Base-by-base conservation (phyloP, 202 grass and related monocot genomes). In the Cymbopogon flexuosus region DNA sequence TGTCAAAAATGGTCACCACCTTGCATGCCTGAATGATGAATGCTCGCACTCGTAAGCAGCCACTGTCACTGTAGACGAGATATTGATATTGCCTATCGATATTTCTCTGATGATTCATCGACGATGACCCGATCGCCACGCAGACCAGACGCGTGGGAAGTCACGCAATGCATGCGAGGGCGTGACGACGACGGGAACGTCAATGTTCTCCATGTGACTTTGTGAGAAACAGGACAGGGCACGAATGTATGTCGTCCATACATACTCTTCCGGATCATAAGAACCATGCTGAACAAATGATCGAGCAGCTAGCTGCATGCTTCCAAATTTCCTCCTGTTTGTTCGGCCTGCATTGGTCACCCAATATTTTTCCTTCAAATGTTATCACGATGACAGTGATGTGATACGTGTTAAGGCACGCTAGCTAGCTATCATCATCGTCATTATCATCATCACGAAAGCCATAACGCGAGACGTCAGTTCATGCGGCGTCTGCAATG, bases 1-100 rank as follows among this genome's bases (percentile, higher is more conserved):
- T 79, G 85, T 37, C 47, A 67, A 79, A 61, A 73, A 78, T 18
- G 46, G n/a, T 22, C 52, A 57, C 60, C 10, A 14, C 15, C 47
- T 5, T 0, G 1, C 45, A 36, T 27, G 72, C 51, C 19, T 16
- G 30, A 12, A 14, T 4, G 27, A 19, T 31, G 29, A 16, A 51
- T 18, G 46, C 14, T 47, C 6, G 52, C n/a, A 57, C n/a, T 57
- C 52, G 52, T 57, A 57, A 10, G 52, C 29, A 52, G 21, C 1
- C 5, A 21, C 8, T 10, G 34, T 8, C 12, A n/a, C 16, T 15
- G 18, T 27, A 58, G 5, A 65, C 5, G 72, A 65, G 52, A 57
- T 18, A 58, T n/a, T 65, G 65, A 36, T 82, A 6, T 85, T 72
- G 31, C 31, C 31, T 33, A 4, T 33, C 31, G 4, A 3, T 33